phyloP scores from a whole-genome alignment of 371 early-diverging fungal genomes.

The Apophysomyces ossiformis region DNA sequence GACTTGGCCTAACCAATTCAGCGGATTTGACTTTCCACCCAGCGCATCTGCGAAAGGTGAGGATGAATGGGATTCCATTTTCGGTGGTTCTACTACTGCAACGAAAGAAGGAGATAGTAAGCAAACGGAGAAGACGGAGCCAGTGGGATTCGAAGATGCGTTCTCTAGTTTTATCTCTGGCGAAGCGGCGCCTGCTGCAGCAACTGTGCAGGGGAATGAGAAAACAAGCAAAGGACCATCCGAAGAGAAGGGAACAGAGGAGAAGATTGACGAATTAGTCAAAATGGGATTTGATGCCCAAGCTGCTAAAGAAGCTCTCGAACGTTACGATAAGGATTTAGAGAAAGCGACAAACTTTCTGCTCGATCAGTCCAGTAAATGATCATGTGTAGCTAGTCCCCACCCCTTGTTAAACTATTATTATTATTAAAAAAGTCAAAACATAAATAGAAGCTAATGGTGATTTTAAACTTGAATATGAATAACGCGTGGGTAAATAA shows the following conservation, averaged over 20 bases:
- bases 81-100: constrained; percentile 30
- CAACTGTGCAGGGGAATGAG: background rate
- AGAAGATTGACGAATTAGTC: constrained; percentile 55
- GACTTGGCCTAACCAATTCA: constrained; percentile 45
- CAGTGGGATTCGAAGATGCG: constrained; percentile 39
- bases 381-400: constrained; percentile 2
- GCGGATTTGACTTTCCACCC: constrained; percentile 33
- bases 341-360: constrained; percentile 75
- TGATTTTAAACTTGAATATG: background rate
- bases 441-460: constrained; percentile 17
- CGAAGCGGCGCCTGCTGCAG: background rate
- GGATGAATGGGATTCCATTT: constrained; percentile 54
- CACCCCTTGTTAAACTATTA: constrained; percentile 9
- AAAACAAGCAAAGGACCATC: background rate
- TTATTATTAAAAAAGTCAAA: constrained; percentile 6
- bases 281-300: constrained; percentile 71
- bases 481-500: background rate
- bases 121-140: constrained; percentile 4
- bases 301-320: constrained; percentile 67
- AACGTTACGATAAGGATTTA: constrained; percentile 69
- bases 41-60: constrained; percentile 14
- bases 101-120: constrained; percentile 13
- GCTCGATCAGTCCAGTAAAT: constrained; percentile 53
- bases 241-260: constrained; percentile 17
- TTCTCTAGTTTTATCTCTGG: constrained; percentile 28